These are phyloP conservation scores for Discostella pseudostelligera DNA, from an alignment of 108 stramenopile genomes.

Conservation along the genomic window DNA sequence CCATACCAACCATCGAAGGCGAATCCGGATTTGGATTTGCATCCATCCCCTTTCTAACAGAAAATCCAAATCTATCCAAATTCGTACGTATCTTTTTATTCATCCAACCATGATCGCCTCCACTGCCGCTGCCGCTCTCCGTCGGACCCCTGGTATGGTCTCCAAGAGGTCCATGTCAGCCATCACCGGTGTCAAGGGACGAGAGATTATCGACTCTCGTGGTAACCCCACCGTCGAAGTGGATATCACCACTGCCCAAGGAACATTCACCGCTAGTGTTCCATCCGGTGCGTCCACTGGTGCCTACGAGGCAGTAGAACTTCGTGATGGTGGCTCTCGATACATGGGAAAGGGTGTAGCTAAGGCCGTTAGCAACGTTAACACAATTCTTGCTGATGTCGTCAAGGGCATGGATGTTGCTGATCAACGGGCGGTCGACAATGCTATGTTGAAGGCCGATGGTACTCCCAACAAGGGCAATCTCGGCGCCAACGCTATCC, in stretches of 20 bases:
- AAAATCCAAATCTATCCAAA: no score
- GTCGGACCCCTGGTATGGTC: constrained; percentile 32
- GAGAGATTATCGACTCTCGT: constrained; percentile 98
- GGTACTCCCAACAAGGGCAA: constrained; percentile 96
- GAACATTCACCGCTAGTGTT: constrained; percentile 87
- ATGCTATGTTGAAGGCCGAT: constrained; percentile 91
- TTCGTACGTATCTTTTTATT: no score
- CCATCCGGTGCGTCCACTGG: constrained; percentile 99
- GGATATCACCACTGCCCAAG: constrained; percentile 81
- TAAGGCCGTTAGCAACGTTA: constrained; percentile 94
- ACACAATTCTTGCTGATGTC: constrained; percentile 87
- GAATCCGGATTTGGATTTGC: no score
- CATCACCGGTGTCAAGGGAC: constrained; percentile 90
- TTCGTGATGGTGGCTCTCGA: constrained; percentile 95
- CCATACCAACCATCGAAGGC: no score
- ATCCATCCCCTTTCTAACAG: no score
- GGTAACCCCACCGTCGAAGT: constrained; percentile 99
- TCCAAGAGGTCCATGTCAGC: constrained; percentile 57
- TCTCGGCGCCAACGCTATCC: constrained; percentile 99
- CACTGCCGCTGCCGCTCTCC: constrained; percentile 43
- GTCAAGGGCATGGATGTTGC: constrained; percentile 94
- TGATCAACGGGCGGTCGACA: constrained; percentile 91
- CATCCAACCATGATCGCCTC: constrained; percentile 28
- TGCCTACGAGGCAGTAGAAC: constrained; percentile 94
- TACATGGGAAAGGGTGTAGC: constrained; percentile 99